Percentiles rank a stretch among this genome's conserved stretches.
These are phyloP conservation scores for Neopestalotiopsis rosae DNA, from an alignment of 2,329 filamentous ascomycete genomes.

Conservation along the genomic window DNA sequence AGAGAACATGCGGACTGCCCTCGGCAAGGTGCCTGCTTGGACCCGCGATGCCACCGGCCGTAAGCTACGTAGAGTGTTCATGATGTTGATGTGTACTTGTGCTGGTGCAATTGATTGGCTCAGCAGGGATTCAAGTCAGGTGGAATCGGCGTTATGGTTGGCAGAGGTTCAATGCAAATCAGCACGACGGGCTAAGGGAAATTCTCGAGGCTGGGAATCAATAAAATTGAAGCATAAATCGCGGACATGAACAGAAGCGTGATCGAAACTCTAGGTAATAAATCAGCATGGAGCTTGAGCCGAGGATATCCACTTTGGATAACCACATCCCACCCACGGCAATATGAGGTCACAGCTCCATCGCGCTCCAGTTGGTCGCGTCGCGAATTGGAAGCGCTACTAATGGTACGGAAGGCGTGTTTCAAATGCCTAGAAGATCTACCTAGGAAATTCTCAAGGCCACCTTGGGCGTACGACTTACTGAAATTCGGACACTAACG, in stretches of 20 bases:
- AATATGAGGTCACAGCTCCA: conserved; percentile 21
- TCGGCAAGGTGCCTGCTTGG: conserved; percentile 61
- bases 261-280: background rate
- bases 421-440: background rate
- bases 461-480: background rate
- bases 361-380: background rate
- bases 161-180: background rate
- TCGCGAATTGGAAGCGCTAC: background rate
- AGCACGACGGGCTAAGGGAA: background rate
- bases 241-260: background rate
- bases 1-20: conserved; percentile 58
- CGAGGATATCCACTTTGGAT: conserved; percentile 18
- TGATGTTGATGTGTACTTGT: conserved; percentile 30
- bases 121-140: background rate
- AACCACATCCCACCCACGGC: conserved; percentile 11
- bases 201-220: background rate
- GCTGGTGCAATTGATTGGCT: background rate
- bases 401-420: background rate
- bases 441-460: background rate
- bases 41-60: conserved; percentile 67
- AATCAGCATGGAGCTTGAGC: conserved; percentile 10
- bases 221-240: background rate
- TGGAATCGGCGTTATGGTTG: background rate
- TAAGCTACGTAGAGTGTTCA: conserved; percentile 63
- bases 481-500: background rate